phyloP scores from a whole-genome alignment of 1,284 basidiomycete species.

The Apiotrichum montevideense region DNA sequence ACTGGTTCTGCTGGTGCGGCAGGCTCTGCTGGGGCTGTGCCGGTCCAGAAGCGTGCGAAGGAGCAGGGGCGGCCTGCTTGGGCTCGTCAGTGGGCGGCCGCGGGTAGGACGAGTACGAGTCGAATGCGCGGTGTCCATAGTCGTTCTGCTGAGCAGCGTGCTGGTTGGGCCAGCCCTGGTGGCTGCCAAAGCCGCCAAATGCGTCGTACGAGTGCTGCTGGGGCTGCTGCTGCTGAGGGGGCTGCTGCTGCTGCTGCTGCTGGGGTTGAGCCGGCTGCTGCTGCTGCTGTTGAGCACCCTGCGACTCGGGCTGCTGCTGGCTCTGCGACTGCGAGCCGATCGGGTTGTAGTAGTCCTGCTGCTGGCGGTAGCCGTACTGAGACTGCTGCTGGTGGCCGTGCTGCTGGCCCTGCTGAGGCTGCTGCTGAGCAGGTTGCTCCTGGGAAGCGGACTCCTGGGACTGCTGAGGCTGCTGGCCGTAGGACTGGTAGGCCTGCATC shows the following conservation, averaged over 20 bases:
- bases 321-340: conserved; percentile 22
- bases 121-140: conserved; percentile 34
- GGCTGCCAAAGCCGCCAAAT: conserved; percentile 16
- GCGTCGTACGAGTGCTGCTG: conserved; percentile 29
- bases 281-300: conserved; percentile 10
- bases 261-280: conserved; percentile 19
- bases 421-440: conserved; percentile 11
- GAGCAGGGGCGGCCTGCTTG: conserved; percentile 31
- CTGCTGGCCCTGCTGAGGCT: conserved; percentile 23
- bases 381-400: conserved; percentile 22
- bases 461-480: conserved; percentile 29
- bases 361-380: conserved; percentile 35
- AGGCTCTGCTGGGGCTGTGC: conserved; percentile 31
- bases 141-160: conserved; percentile 15
- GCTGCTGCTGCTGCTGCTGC: conserved; percentile 19
- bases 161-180: conserved; percentile 15
- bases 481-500: conserved; percentile 31
- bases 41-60: conserved; percentile 36
- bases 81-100: conserved; percentile 40
- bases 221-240: conserved; percentile 17
- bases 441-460: conserved; percentile 19
- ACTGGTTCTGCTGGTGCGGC: conserved; percentile 42
- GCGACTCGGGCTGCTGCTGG: conserved; percentile 13
- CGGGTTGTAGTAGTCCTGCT: conserved; percentile 31
- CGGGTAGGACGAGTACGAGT: conserved; percentile 46